Conservation (phyloP, 2,329 filamentous ascomycete species). For the Aspergillus ochraceus region DNA sequence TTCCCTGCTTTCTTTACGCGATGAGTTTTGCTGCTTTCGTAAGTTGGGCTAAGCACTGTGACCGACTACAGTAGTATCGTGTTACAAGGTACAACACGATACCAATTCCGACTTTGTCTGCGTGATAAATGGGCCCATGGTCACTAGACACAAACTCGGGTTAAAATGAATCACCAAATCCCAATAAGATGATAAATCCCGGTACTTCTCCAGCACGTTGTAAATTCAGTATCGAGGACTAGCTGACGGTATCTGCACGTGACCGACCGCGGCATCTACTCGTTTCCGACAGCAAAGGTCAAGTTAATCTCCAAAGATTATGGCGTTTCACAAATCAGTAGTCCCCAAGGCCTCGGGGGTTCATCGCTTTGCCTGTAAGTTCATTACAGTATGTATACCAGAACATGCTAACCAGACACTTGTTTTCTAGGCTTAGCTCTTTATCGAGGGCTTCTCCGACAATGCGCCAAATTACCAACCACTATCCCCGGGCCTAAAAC, state of each 20-base stretch:
- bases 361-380: constrained; percentile 48
- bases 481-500: constrained; percentile 22
- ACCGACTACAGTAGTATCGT: background rate
- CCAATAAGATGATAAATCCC: too few species aligned
- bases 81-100: too few species aligned
- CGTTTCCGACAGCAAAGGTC: background rate
- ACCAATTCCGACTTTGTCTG: too few species aligned
- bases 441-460: constrained; percentile 47
- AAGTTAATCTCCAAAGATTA: background rate
- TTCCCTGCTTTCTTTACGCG: background rate
- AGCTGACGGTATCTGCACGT: background rate
- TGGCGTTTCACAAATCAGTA: constrained; percentile 35
- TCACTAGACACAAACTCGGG: too few species aligned
- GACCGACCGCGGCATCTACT: background rate
- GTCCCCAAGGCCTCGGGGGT: constrained; percentile 36
- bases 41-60: background rate
- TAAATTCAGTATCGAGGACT: background rate
- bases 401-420: background rate
- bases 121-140: too few species aligned
- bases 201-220: too few species aligned
- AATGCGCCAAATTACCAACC: constrained; percentile 35
- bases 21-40: background rate
- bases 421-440: constrained; percentile 40
- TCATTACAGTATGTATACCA: background rate
- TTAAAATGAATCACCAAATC: too few species aligned